Evolutionary conservation across 371 early-diverging fungal species (phyloP).

Genomic region (Astathelohania contejeani): DNA sequence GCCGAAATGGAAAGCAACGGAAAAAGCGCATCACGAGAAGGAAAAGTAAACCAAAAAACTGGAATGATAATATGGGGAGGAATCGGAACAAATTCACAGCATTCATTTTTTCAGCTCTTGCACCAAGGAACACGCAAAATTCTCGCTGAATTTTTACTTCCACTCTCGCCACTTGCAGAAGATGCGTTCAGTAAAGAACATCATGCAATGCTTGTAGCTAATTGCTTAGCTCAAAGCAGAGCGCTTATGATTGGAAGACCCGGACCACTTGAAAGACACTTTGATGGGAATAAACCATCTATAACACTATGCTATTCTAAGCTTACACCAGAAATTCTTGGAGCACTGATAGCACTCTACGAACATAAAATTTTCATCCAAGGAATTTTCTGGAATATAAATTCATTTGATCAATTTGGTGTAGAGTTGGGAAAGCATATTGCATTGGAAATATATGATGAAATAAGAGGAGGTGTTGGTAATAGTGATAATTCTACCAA

Average conservation of each 20-base stretch:
- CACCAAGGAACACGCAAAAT: conserved; percentile 92
- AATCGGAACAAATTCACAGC: conserved; percentile 94
- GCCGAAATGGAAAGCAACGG: conserved; percentile 99
- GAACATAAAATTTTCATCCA: conserved; percentile 99
- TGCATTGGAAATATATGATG: conserved; percentile 78
- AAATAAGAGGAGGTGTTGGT: conserved; percentile 56
- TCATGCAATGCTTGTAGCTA: conserved; percentile 79
- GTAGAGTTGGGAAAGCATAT: conserved; percentile 95
- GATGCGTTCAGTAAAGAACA: conserved; percentile 53
- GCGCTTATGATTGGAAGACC: conserved; percentile 79
- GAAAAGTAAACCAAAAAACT: conserved; percentile 56
- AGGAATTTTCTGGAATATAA: conserved; percentile 87
- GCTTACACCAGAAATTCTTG: conserved; percentile 74
- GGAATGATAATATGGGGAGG: conserved; percentile 97
- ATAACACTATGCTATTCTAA: conserved; percentile 77
- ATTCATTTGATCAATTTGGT: conserved; percentile 90
- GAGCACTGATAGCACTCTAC: conserved; percentile 78
- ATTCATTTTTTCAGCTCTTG: conserved; percentile 94
- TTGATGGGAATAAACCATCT: conserved; percentile 84
- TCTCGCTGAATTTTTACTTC: conserved; percentile 83
- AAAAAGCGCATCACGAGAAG: conserved; percentile 69
- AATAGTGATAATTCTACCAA: no score
- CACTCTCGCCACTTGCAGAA: conserved; percentile 55
- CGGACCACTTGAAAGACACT: conserved; percentile 67
- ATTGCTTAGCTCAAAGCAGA: conserved; percentile 94